Evolutionary conservation across 2,329 filamentous ascomycete genomes (phyloP), one percentile per base, ranked within the genome.

Genomic region (Zarea fungicola): DNA sequence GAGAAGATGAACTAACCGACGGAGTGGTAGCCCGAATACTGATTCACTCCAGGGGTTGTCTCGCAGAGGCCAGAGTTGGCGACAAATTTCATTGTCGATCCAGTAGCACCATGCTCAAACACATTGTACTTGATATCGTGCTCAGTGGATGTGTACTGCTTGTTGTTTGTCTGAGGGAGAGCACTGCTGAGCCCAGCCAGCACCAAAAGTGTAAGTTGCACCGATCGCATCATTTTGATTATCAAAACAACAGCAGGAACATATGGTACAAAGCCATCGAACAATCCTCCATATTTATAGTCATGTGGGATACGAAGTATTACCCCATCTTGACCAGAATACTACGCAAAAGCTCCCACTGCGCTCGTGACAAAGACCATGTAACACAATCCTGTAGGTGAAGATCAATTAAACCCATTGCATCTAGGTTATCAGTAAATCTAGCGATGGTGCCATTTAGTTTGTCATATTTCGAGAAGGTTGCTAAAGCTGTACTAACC

Each of bases 101-200:
- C 65, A 2, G 73, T 75, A 1, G 66, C 67, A n/a, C 65, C 65
- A 57, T 77, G 73, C 52, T 76, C 67, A 50, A 75, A 76, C 29
- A 76, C 65, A 14, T 65, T 73, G 54, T 71, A 71, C 4, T 64
- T 67, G 23, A 49, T 37, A 10, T n/a, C 21, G 44, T 55, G 14
- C 55, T 59, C 45, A 41, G 18, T 51, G 23, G 43, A 26, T 22
- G 46, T 54, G 35, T 54, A 54, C 9, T 42, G 28, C 16, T 49
- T 55, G 37, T 55, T 53, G 48, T 42, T 13, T n/a, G 45, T 26
- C n/a, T 34, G 29, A 26, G 45, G 45, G 3, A 41, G 21, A 5
- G 45, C 53, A 6, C 42, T 42, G 18, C 18, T 25, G 2, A 45
- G 29, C 8, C 49, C 32, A 19, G 49, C 44, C 34, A 55, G 16